Evolutionary conservation across 2,329 filamentous ascomycete genomes (phyloP).

Genomic region (Claviceps cyperi): DNA sequence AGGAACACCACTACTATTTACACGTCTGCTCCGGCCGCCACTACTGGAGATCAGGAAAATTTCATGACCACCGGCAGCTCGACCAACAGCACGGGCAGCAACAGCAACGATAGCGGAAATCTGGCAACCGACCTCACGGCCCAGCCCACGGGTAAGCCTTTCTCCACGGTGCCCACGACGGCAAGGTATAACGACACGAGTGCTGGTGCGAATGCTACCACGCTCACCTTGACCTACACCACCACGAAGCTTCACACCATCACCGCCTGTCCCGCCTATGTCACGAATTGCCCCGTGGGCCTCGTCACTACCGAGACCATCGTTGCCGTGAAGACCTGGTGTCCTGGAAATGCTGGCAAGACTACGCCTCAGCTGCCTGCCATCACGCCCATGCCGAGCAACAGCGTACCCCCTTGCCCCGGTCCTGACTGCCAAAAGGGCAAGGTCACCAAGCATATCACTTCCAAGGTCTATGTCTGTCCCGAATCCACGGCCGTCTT

Average conservation of each 20-base stretch:
- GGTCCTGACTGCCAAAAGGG: constrained; percentile 24
- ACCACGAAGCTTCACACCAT: constrained; percentile 17
- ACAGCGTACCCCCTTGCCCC: constrained; percentile 43
- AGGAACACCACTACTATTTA: not conserved
- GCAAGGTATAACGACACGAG: constrained; percentile 9
- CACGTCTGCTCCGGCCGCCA: not conserved
- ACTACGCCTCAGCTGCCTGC: not conserved
- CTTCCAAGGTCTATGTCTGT: constrained; percentile 10
- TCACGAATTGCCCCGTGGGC: constrained; percentile 15
- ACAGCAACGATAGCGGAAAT: too few species aligned
- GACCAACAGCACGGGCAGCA: not conserved
- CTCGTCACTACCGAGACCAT: constrained; percentile 16
- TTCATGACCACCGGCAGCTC: not conserved
- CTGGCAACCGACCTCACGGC: too few species aligned
- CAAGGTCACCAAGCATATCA: constrained; percentile 11
- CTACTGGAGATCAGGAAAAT: not conserved
- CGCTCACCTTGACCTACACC: constrained; percentile 16
- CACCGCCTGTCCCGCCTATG: constrained; percentile 16
- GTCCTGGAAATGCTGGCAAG: constrained; percentile 13
- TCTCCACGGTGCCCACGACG: constrained; percentile 5
- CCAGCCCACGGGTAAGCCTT: not conserved
- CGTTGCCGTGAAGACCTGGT: constrained; percentile 21
- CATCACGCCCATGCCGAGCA: constrained; percentile 5
- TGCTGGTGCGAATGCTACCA: constrained; percentile 6
- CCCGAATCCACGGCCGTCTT: constrained; percentile 14